A percentile compares a stretch with the other conserved stretches of the same genome.
Evolutionary conservation across 345 rosid genomes (phyloP).

Genomic region (Hevea brasiliensis): DNA sequence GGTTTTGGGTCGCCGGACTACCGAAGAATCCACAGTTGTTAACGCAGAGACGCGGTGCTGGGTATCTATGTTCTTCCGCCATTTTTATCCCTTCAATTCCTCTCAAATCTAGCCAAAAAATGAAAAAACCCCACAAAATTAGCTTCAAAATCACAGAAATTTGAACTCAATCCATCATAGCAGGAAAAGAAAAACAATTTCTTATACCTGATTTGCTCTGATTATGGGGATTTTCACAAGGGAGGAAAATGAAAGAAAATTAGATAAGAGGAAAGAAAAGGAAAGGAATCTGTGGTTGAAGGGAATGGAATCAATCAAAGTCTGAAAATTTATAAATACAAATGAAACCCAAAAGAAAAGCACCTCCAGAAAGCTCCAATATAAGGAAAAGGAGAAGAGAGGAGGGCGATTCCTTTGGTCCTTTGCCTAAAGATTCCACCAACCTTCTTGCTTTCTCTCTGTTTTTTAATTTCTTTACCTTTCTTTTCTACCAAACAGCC

Average conservation of each 20-base stretch:
- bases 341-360: no score
- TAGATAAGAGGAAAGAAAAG: neutral
- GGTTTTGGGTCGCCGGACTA: neutral
- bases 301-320: neutral
- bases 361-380: neutral
- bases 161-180: neutral
- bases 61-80: conserved; percentile 91
- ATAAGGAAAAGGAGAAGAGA: neutral
- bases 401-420: neutral
- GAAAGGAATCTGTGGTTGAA: neutral
- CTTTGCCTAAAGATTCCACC: conserved; percentile 30
- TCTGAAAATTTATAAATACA: neutral
- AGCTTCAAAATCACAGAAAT: neutral
- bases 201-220: neutral
- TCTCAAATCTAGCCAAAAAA: no score
- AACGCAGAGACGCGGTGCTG: conserved; percentile 61
- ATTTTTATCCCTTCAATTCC: conserved; percentile 23
- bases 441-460: conserved; percentile 21
- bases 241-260: neutral
- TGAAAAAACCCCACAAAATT: neutral
- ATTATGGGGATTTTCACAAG: neutral
- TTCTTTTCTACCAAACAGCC: conserved; percentile 6
- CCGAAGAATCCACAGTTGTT: neutral
- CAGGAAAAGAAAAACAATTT: no score
- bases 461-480: neutral